Conservation (phyloP, 306 rosid species). For the Pterocarpus santalinus region DNA sequence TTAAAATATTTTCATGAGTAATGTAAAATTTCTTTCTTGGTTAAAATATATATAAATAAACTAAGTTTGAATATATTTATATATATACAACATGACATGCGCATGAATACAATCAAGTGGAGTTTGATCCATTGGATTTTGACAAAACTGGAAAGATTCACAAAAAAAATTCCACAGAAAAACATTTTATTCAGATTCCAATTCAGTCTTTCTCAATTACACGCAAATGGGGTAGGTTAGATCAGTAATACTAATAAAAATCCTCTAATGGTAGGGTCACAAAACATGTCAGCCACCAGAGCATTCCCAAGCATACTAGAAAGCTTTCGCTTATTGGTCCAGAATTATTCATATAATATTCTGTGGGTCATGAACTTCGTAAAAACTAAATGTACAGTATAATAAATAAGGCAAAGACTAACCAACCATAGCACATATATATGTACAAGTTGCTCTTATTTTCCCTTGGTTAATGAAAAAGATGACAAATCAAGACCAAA, state of each 20-base stretch:
- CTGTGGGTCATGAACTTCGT: slow-evolving; percentile 20
- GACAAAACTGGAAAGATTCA: slow-evolving; percentile 34
- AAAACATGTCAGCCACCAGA: slow-evolving; percentile 44
- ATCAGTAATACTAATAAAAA: neutral
- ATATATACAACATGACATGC: neutral
- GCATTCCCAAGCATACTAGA: slow-evolving; percentile 19
- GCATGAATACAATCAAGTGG: neutral
- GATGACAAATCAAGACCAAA: neutral
- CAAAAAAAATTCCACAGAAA: slow-evolving; percentile 11
- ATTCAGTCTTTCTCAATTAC: slow-evolving; percentile 20
- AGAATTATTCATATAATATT: neutral
- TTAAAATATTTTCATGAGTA: too few species aligned
- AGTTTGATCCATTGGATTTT: slow-evolving; percentile 16
- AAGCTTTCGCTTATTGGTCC: slow-evolving; percentile 26
- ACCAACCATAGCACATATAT: neutral
- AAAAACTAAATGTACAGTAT: neutral
- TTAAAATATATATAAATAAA: too few species aligned
- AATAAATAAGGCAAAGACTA: neutral
- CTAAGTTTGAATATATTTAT: too few species aligned
- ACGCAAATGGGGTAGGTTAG: slow-evolving; percentile 17
- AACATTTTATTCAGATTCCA: slow-evolving; percentile 23
- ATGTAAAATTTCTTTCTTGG: too few species aligned
- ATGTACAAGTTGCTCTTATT: too few species aligned
- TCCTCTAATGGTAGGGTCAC: slow-evolving; percentile 46
- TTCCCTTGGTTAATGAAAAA: neutral